A percentile compares a stretch with the other conserved stretches of the same genome.
These are phyloP conservation scores for Apiotrichum gamsii DNA, from an alignment of 1,284 basidiomycete genomes.

Conservation along the genomic window DNA sequence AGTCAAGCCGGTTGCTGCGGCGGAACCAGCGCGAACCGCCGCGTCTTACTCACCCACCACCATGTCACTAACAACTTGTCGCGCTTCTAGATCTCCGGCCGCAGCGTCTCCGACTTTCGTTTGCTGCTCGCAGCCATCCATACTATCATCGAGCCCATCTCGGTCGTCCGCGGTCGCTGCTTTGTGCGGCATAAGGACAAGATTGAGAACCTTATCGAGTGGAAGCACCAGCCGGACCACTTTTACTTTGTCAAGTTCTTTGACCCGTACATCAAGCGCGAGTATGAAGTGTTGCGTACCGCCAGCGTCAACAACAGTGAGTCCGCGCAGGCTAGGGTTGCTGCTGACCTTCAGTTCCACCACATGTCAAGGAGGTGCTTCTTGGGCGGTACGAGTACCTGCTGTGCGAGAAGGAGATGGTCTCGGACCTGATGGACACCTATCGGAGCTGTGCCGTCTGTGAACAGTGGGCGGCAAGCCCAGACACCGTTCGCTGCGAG, in stretches of 20 bases:
- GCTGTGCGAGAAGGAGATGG: constrained; percentile 85
- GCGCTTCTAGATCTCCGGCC: constrained; percentile 37
- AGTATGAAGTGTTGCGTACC: constrained; percentile 90
- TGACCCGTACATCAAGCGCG: constrained; percentile 96
- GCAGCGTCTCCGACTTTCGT: constrained; percentile 67
- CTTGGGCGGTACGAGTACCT: constrained; percentile 86
- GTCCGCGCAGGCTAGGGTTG: constrained; percentile 42
- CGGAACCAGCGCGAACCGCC: no score
- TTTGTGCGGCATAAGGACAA: constrained; percentile 89
- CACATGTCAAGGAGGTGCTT: constrained; percentile 67
- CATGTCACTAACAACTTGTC: not conserved
- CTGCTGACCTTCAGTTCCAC: constrained; percentile 58
- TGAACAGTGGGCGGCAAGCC: constrained; percentile 66
- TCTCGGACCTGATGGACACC: constrained; percentile 80
- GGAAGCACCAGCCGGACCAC: constrained; percentile 89
- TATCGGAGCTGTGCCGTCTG: constrained; percentile 82
- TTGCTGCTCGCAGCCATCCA: constrained; percentile 90
- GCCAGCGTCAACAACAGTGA: constrained; percentile 80
- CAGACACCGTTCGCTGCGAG: constrained; percentile 88
- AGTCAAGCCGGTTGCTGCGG: constrained; percentile 4
- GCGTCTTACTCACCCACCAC: not conserved
- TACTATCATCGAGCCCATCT: constrained; percentile 87
- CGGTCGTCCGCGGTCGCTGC: constrained; percentile 83
- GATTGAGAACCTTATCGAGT: constrained; percentile 85
- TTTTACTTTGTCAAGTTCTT: constrained; percentile 93